Percentiles rank a stretch among this genome's conserved stretches.
phyloP scores from a whole-genome alignment of 805 yeast species.

The Yarrowia sp. region DNA sequence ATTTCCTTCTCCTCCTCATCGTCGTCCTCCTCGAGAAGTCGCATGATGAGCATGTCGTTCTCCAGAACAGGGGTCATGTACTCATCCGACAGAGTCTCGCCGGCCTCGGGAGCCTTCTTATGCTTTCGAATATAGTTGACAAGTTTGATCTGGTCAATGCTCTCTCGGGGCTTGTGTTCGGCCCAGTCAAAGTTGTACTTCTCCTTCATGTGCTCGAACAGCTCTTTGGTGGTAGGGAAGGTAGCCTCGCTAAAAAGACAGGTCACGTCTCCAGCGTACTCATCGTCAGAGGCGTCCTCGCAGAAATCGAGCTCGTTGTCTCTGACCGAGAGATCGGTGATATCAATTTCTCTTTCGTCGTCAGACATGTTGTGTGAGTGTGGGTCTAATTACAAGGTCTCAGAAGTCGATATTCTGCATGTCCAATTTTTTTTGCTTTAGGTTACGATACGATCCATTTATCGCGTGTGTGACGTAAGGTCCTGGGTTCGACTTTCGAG shows the following conservation, averaged over 20 bases:
- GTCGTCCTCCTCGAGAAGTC: constrained; percentile 32
- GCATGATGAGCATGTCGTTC: constrained; percentile 33
- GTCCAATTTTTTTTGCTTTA: constrained; percentile 1
- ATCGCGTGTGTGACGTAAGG: not conserved
- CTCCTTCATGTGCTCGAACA: constrained; percentile 30
- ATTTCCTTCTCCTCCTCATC: constrained; percentile 33
- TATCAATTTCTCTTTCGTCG: constrained; percentile 27
- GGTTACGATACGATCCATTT: constrained; percentile 9
- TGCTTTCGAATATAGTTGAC: constrained; percentile 33
- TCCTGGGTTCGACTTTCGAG: not conserved
- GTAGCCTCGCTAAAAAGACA: constrained; percentile 30
- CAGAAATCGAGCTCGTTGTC: constrained; percentile 34
- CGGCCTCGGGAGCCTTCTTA: constrained; percentile 25
- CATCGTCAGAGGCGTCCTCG: constrained; percentile 33
- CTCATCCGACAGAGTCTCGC: constrained; percentile 27
- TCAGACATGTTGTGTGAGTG: constrained; percentile 7
- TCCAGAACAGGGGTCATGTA: constrained; percentile 33
- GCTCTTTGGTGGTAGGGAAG: constrained; percentile 28
- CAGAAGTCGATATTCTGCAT: not conserved
- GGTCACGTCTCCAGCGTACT: constrained; percentile 29
- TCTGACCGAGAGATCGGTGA: constrained; percentile 30
- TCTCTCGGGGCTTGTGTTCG: constrained; percentile 29
- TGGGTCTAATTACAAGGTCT: not conserved
- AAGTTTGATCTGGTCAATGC: constrained; percentile 33
- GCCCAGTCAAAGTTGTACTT: constrained; percentile 31